Evolutionary conservation across 106 monocot species (phyloP).

Genomic region (Platanthera zijinensis): DNA sequence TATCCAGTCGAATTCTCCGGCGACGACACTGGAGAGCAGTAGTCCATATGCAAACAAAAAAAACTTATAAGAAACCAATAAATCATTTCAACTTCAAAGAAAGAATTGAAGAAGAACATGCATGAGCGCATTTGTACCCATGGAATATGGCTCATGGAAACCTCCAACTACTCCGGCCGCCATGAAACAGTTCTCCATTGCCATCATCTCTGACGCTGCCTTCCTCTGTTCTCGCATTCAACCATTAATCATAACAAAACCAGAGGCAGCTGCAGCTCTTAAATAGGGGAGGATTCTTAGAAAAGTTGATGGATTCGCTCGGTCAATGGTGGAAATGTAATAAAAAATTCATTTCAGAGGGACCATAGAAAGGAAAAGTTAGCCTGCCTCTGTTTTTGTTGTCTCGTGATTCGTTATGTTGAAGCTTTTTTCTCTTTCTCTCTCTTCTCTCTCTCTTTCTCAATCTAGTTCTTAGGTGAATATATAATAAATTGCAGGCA

Average conservation of each 20-base stretch:
- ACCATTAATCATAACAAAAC: too few species aligned
- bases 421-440: not conserved
- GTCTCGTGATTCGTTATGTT: conserved; percentile 28
- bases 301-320: conserved; percentile 15
- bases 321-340: conserved; percentile 5
- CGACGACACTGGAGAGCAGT: conserved; percentile 9
- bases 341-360: conserved; percentile 1
- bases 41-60: not conserved
- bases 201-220: conserved; percentile 17
- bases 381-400: conserved; percentile 23
- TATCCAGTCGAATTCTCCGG: conserved; percentile 31
- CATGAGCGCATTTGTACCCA: not conserved
- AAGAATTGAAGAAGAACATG: too few species aligned
- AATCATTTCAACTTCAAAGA: not conserved
- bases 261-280: not conserved
- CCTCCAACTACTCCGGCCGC: conserved; percentile 9
- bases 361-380: not conserved
- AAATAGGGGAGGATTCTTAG: conserved; percentile 13
- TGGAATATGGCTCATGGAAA: not conserved
- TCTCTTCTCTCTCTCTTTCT: not conserved
- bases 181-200: conserved; percentile 19
- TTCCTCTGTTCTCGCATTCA: not conserved
- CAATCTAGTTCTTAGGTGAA: not conserved
- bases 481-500: not conserved
- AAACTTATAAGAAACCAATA: not conserved